Base-by-base conservation (phyloP, 2,329 filamentous ascomycete species). In the Aspergillus fructus region DNA sequence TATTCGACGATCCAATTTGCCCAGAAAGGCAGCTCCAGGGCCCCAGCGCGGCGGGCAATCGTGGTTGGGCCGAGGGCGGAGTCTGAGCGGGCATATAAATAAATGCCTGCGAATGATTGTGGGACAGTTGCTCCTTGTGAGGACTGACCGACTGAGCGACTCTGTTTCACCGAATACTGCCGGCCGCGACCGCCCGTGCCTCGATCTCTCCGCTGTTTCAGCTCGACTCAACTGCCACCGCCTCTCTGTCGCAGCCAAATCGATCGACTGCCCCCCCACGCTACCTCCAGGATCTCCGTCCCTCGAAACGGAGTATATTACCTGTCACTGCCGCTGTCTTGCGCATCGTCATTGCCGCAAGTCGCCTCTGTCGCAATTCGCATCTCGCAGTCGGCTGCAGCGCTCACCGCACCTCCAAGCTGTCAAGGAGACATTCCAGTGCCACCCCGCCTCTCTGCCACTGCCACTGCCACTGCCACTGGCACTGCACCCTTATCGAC, bases 1-100 rank as follows among this genome's bases (percentile, higher is more conserved):
- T 59, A 56, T 59, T 58, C 47, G 59, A 61, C 54, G 53, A 49
- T 54, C 45, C 53, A 52, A 42, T 47, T 56, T 56, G 52, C 49
- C 54, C 40, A 52, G 55, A 52, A 50, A 51, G 40, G 15, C 33
- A 34, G 19, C 48, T 50, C 55, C 48, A 45, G 50, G 59, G 55
- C 56, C 59, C 53, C 59, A 53, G 58, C 47, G 42, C 59, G 47
- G 52, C 46, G 55, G 40, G 42, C 21, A 13, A 40, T 50, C 21
- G 53, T 52, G 47, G 49, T 43, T 59, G 45, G 56, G 43, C 47
- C 24, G 33, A 52, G 53, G 49, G 59, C 27, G 53, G 49, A 55
- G 43, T 42, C 27, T 37, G 45, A 27, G 13, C 21, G 21, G 48
- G 30, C 46, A 33, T 47, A 53, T 52, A 43, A 46, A 46, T 53